Conservation (phyloP, 805 yeast species). For the Sugiyamaella americana region DNA sequence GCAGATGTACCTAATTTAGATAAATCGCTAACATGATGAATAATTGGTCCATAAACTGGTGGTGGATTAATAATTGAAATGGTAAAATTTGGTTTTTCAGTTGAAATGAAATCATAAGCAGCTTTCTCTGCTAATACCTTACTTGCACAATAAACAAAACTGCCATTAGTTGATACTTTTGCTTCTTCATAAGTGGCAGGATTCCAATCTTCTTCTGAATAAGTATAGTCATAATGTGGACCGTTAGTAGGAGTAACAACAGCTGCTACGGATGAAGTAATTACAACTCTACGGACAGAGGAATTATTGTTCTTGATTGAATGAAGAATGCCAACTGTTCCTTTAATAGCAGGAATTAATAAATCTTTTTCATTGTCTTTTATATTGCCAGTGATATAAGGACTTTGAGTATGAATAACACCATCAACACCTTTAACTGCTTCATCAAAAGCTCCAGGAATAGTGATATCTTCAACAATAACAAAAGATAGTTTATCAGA, state of each 20-base stretch:
- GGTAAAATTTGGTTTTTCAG: slow-evolving; percentile 21
- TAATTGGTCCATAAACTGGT: slow-evolving; percentile 27
- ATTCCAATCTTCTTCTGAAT: slow-evolving; percentile 36
- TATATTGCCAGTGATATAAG: slow-evolving; percentile 27
- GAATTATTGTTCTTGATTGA: slow-evolving; percentile 36
- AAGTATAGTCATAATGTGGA: slow-evolving; percentile 16
- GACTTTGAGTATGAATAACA: slow-evolving; percentile 40
- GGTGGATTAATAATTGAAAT: slow-evolving; percentile 27
- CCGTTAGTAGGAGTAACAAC: slow-evolving; percentile 31
- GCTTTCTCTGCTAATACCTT: slow-evolving; percentile 52
- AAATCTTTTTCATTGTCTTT: slow-evolving; percentile 37
- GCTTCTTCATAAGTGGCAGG: slow-evolving; percentile 29
- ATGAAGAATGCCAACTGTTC: slow-evolving; percentile 39
- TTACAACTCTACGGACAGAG: slow-evolving; percentile 38
- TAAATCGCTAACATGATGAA: slow-evolving; percentile 24
- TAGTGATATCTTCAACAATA: slow-evolving; percentile 29
- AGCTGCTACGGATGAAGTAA: slow-evolving; percentile 52
- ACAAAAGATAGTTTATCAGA: slow-evolving; percentile 23
- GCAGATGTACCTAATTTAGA: slow-evolving; percentile 35
- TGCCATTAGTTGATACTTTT: slow-evolving; percentile 12
- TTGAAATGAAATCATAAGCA: slow-evolving; percentile 45
- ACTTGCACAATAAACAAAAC: slow-evolving; percentile 33
- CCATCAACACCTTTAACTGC: slow-evolving; percentile 35
- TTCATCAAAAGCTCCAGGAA: slow-evolving; percentile 42
- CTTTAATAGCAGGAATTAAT: slow-evolving; percentile 42